Evolutionary conservation across 129 eudicot species (phyloP).

Genomic region (Pittosporum tobira): DNA sequence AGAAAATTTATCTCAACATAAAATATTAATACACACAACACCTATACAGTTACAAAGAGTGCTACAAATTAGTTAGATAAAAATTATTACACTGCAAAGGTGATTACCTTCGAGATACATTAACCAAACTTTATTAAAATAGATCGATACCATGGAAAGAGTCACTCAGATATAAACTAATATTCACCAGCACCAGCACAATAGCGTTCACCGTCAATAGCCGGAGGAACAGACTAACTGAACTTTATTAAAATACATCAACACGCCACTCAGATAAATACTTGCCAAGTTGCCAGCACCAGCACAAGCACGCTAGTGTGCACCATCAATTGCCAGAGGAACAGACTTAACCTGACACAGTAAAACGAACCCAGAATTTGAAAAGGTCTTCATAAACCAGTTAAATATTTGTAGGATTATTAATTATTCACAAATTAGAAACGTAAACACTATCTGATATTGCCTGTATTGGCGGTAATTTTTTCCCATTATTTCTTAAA

Average conservation of each 20-base stretch:
- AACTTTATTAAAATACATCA: conserved; percentile 20
- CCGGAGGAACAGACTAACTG: conserved; percentile 41
- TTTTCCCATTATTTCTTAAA: too few species aligned
- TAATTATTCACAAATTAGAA: neutral
- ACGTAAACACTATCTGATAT: neutral
- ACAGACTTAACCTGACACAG: conserved; percentile 59
- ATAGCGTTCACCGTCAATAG: conserved; percentile 39
- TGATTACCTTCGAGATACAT: neutral
- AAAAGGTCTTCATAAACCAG: neutral
- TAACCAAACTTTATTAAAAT: conserved; percentile 21
- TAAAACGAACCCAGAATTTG: neutral
- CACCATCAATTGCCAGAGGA: conserved; percentile 50
- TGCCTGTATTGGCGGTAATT: neutral
- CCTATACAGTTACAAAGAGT: neutral
- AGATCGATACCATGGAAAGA: conserved; percentile 16
- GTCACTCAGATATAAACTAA: neutral
- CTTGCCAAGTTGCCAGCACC: neutral
- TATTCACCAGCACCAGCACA: conserved; percentile 4
- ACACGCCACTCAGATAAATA: neutral
- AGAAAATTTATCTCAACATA: too few species aligned
- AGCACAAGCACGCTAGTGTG: conserved; percentile 20
- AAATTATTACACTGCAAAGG: conserved; percentile 1
- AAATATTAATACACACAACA: neutral
- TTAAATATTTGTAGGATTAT: neutral
- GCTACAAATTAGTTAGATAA: neutral